Evolutionary conservation across 2,329 filamentous ascomycete genomes (phyloP).

Genomic region (Diaporthe nobilis): DNA sequence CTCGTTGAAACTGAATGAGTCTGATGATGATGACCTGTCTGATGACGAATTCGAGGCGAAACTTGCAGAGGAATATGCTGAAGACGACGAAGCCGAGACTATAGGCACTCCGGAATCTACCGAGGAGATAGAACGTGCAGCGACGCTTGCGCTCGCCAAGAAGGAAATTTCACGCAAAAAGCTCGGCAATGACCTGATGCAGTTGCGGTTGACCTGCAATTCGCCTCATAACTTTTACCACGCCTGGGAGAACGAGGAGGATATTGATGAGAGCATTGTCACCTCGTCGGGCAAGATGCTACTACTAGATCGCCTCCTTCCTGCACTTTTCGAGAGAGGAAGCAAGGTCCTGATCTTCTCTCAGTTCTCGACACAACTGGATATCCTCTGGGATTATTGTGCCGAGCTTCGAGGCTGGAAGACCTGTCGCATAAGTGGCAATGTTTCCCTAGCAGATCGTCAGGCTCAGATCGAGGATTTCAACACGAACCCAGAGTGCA

Average conservation of each 20-base stretch:
- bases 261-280: constrained; percentile 84
- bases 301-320: constrained; percentile 87
- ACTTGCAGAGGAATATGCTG: constrained; percentile 73
- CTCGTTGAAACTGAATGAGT: constrained; percentile 69
- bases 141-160: constrained; percentile 83
- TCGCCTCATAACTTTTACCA: constrained; percentile 97
- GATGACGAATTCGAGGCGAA: constrained; percentile 89
- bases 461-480: constrained; percentile 80
- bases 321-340: constrained; percentile 77
- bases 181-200: constrained; percentile 92
- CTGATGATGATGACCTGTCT: constrained; percentile 76
- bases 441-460: constrained; percentile 81
- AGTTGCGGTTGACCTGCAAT: constrained; percentile 92
- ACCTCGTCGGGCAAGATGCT: constrained; percentile 96
- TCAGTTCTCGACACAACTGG: constrained; percentile 94
- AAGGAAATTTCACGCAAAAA: constrained; percentile 93
- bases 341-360: constrained; percentile 98
- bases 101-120: constrained; percentile 55
- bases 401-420: constrained; percentile 82
- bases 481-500: constrained; percentile 75
- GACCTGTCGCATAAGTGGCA: constrained; percentile 91
- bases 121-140: constrained; percentile 75
- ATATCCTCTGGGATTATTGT: constrained; percentile 91
- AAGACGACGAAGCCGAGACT: constrained; percentile 54
- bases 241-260: constrained; percentile 76